Base-by-base conservation (phyloP, 1,284 basidiomycete genomes). In the Stygiomarasmius scandens region DNA sequence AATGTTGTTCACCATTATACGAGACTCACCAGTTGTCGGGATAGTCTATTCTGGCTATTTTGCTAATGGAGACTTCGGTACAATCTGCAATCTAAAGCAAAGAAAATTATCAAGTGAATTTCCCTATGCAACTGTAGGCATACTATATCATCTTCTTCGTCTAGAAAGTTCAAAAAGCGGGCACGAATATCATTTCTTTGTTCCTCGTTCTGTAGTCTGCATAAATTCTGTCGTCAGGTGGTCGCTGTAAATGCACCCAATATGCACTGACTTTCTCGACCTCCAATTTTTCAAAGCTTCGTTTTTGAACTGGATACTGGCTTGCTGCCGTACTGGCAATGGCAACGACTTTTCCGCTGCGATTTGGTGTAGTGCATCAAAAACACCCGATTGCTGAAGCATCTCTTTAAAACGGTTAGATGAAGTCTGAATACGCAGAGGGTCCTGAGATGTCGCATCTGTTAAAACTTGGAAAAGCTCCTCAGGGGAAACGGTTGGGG, bases 241-340 rank as follows among this genome's bases (percentile, higher is more conserved):
- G 19, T 14, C 23, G 60, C 49, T 12, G 29, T 61, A 55, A 50
- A 49, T 8, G 48, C 49, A 43, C 44, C 58, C 43, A 34, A 52
- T 58, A 3, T 43, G 43, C 25, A 60, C 80, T 63, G 63, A 90
- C 91, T 84, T 90, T 71, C 85, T 75, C 25, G 86, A 86, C 66
- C 80, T 78, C 90, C 90, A 93, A 63, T 88, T 85, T 52, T 71
- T 72, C 3, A 84, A 66, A 5, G 84, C 86, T 1, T 78, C 76
- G 62, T 93, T 93, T 71, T 93, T 93, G 72, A 92, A 89, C 65
- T 92, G 90, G 56, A 93, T 90, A 61, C 92, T 90, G 43, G 86
- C 82, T 66, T 89, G 86, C 64, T 90, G 84, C 44, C 90, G 84
- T 48, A 91, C 79, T n/a, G 74, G 73, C 25, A 90, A 68, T 16